Base-by-base conservation (phyloP, 495 filamentous ascomycete genomes). In the Xylaria acuta region DNA sequence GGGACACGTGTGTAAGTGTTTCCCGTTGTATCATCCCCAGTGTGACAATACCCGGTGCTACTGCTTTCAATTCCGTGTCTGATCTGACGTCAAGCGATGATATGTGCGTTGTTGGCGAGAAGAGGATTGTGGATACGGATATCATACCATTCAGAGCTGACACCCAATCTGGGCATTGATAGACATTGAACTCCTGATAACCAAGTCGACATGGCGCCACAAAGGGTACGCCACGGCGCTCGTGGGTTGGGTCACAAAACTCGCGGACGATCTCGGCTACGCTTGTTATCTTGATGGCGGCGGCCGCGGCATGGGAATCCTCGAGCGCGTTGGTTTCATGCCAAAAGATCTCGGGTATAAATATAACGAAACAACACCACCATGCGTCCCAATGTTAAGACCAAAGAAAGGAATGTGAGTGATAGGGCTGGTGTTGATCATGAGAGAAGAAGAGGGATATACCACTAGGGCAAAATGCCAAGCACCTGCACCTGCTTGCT, bases 111-210 rank as follows among this genome's bases (percentile, higher is more conserved):
- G 4, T 60, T 40, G 7, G 20, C 1, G 58, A 60, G 32, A 38
- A 6, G 3, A n/a, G 2, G 58, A 38, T 60, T 38, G 38, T 64
- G 18, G 6, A 22, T 27, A 64, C 36, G 22, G 38, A 32, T 22
- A 20, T 43, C 14, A 22, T 18, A 43, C n/a, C 38, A 64, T 20
- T 51, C 25, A 51, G 5, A 34, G 43, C 25, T 34, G 40, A 30
- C 34, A 40, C 43, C 38, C 54, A 67, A 69, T 25, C 36, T 14
- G 2, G 49, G 4, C 18, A 49, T 20, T 20, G 1, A 2, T 25
- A 79, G 77, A 75, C 16, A 75, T 79, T 54, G 77, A 79, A 40
- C 56, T 79, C 30, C 54, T 77, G 40, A 77, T 79, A 45, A 77
- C 77, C 22, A 77, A 77, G 62, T 60, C 72, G 30, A 67, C 49